phyloP scores from a whole-genome alignment of 2,329 filamentous ascomycete genomes.

The Pseudogymnoascus destructans region DNA sequence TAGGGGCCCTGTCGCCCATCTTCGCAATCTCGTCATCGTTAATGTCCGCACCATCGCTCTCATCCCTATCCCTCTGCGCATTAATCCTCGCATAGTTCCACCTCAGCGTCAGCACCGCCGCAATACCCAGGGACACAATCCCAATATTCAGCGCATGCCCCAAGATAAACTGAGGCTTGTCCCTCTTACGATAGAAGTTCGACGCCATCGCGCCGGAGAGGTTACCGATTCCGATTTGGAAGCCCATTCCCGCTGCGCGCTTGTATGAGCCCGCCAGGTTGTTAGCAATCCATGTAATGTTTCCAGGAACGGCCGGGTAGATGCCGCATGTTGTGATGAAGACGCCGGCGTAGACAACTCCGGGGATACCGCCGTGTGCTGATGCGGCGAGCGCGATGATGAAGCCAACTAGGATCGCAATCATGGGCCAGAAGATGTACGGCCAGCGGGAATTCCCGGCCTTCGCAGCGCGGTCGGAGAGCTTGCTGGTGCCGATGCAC shows the following conservation, averaged over 20 bases:
- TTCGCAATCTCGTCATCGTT: conserved; percentile 33
- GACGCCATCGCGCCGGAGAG: conserved; percentile 52
- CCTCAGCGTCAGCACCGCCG: conserved; percentile 31
- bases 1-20: conserved; percentile 37
- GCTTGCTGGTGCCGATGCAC: conserved; percentile 39
- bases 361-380: conserved; percentile 25
- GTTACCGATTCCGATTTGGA: conserved; percentile 51
- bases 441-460: conserved; percentile 30
- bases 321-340: conserved; percentile 34
- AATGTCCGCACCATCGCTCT: conserved; percentile 24
- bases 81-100: conserved; percentile 34
- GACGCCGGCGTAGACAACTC: conserved; percentile 33
- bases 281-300: conserved; percentile 42
- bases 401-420: conserved; percentile 43
- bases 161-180: conserved; percentile 36
- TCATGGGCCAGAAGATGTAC: conserved; percentile 42
- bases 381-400: conserved; percentile 33
- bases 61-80: conserved; percentile 33
- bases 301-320: conserved; percentile 32
- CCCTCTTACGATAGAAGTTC: conserved; percentile 51
- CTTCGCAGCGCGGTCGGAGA: conserved; percentile 41
- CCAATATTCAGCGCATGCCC: conserved; percentile 38
- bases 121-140: conserved; percentile 34
- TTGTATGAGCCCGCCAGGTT: conserved; percentile 44
- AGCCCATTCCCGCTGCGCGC: conserved; percentile 48